Base-by-base conservation (phyloP, 768 basidiomycete species). In the Leccinum ochraceum region DNA sequence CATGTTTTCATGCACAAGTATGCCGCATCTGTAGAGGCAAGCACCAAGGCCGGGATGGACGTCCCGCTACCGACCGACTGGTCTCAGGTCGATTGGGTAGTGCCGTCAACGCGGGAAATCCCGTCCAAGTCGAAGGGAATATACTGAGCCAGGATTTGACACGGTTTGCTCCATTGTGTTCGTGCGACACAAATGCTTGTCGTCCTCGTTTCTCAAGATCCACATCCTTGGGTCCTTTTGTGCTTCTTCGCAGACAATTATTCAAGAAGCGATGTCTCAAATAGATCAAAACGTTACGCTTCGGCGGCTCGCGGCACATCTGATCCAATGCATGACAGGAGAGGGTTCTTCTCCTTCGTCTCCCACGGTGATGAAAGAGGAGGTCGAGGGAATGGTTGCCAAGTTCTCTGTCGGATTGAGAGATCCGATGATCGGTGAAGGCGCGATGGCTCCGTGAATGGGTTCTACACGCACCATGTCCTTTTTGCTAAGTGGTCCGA, bases 161-260 rank as follows among this genome's bases (percentile, higher is more conserved):
- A 77, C 10, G 75, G 75, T 71, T 44, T 37, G 20, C 17, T 39
- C 8, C 26, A 37, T 8, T 17, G 22, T 17, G 13, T 22, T 5
- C 22, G 20, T 6, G 22, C 20, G 44, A 22, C 46, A 48, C 17
- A 2, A 6, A 14, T 36, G 78, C 54, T 63, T 81, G 48, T 75
- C 72, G 17, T 77, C 76, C 3, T 78, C 77, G 0, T 75, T 77
- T 59, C 63, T 80, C 30, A 76, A 72, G 34, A 77, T 75, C 46
- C 73, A 77, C 4, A 75, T 80, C 50, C 32, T 75, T 16, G 71
- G 68, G n/a, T 77, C 72, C 1, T 54, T 79, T 24, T 57, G 60
- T 22, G 53, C 63, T 10, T 67, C 69, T 4, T 24, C 61, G 1
- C 42, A 62, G 44, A 14, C 56, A 8, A 48, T 24, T 3, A 37